Percentiles rank a stretch among this genome's conserved stretches.
phyloP scores from a whole-genome alignment of 179 eudicot species.

The Silene coronaria region DNA sequence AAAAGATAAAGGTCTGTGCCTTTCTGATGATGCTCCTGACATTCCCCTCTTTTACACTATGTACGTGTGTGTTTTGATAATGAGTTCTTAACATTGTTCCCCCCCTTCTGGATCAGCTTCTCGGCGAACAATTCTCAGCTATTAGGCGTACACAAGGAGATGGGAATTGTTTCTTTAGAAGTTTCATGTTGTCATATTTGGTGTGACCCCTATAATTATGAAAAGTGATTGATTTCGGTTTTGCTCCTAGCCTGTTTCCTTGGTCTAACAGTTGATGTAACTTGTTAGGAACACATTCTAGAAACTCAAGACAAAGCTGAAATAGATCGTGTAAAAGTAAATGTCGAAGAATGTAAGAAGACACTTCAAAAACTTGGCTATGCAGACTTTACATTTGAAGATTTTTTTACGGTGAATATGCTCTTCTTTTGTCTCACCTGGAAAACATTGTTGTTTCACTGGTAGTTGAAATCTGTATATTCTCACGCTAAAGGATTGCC shows the following conservation, averaged over 20 bases:
- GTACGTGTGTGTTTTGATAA: background rate
- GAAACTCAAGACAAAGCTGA: slow-evolving; percentile 76
- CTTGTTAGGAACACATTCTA: slow-evolving; percentile 64
- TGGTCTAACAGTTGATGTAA: background rate
- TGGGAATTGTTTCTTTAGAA: slow-evolving; percentile 93
- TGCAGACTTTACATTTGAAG: slow-evolving; percentile 94
- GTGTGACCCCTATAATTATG: slow-evolving; percentile 29
- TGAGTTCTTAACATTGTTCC: background rate
- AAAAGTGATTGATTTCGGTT: background rate
- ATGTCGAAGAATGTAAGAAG: slow-evolving; percentile 71
- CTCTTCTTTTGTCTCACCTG: background rate
- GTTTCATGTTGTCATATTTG: slow-evolving; percentile 91
- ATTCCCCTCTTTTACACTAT: background rate
- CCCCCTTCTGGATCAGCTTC: slow-evolving; percentile 39
- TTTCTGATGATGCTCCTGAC: background rate
- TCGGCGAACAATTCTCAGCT: slow-evolving; percentile 56
- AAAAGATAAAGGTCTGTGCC: slow-evolving; percentile 70
- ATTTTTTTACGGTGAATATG: slow-evolving; percentile 60
- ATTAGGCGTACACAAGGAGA: slow-evolving; percentile 88
- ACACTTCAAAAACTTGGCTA: slow-evolving; percentile 81
- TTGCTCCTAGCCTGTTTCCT: background rate
- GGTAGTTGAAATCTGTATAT: background rate
- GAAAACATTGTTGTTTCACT: background rate
- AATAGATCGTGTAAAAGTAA: slow-evolving; percentile 55
- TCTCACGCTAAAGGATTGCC: background rate